phyloP scores from a whole-genome alignment of 345 rosid genomes.

The Eutrema yunnanense region DNA sequence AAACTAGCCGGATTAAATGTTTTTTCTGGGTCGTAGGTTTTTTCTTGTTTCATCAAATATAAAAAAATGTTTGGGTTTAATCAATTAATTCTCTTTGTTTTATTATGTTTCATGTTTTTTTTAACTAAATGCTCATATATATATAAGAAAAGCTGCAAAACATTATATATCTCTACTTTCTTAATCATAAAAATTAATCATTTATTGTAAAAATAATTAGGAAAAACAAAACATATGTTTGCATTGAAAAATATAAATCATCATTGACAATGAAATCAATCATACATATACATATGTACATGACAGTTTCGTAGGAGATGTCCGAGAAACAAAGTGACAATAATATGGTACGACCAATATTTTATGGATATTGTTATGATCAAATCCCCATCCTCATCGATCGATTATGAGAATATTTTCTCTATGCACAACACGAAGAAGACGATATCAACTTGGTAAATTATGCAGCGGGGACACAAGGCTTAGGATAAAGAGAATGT shows the following conservation, averaged over 20 bases:
- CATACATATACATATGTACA: neutral
- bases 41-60: too few species aligned
- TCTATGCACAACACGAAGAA: conserved; percentile 22
- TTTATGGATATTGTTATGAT: conserved; percentile 34
- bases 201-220: neutral
- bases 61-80: too few species aligned
- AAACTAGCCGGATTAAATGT: too few species aligned
- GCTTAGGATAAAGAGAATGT: neutral
- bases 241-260: neutral
- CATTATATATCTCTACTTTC: too few species aligned
- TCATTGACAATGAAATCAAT: neutral
- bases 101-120: too few species aligned
- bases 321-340: conserved; percentile 27
- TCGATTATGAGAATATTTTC: neutral
- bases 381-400: neutral
- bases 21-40: too few species aligned
- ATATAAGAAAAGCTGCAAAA: too few species aligned
- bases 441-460: neutral
- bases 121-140: too few species aligned
- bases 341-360: conserved; percentile 49
- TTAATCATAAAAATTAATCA: too few species aligned
- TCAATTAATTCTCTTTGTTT: too few species aligned
- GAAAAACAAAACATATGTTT: neutral
- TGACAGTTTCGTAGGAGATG: conserved; percentile 22
- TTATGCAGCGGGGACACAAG: neutral